phyloP scores from a whole-genome alignment of 768 basidiomycete species.

The Rhodotorula graminis region DNA sequence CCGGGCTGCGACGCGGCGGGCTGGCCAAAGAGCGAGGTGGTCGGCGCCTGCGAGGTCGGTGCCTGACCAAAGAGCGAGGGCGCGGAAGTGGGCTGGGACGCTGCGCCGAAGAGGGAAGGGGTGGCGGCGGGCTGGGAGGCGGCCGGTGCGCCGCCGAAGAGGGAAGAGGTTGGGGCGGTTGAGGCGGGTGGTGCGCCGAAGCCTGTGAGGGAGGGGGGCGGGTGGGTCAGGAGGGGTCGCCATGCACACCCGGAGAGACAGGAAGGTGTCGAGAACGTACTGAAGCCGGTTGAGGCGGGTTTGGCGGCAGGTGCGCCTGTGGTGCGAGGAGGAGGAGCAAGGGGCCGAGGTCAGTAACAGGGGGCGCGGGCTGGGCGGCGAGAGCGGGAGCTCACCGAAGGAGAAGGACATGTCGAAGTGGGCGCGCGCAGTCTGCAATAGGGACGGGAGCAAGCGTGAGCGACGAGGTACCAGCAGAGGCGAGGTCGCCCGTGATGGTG shows the following conservation, averaged over 20 bases:
- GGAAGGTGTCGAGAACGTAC: too few relatives aligned
- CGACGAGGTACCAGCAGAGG: too few relatives aligned
- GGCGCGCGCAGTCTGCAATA: neutral
- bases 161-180: conserved; percentile 6
- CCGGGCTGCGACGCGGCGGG: neutral
- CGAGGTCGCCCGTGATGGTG: too few relatives aligned
- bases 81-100: neutral
- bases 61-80: neutral
- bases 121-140: neutral
- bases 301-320: conserved; percentile 17
- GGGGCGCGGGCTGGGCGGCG: neutral
- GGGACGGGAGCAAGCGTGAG: too few relatives aligned
- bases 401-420: conserved; percentile 10
- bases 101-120: conserved; percentile 2
- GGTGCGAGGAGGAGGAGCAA: neutral
- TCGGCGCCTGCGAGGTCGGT: neutral
- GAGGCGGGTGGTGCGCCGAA: conserved; percentile 20
- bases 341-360: neutral
- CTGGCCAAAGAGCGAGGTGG: neutral
- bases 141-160: neutral
- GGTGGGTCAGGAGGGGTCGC: neutral
- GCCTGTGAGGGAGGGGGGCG: conserved; percentile 1
- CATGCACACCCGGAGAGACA: too few relatives aligned
- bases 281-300: conserved; percentile 24
- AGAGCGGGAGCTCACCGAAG: conserved; percentile 17